Conservation (phyloP, 2,329 filamentous ascomycete genomes). For the Fusarium chaquense region DNA sequence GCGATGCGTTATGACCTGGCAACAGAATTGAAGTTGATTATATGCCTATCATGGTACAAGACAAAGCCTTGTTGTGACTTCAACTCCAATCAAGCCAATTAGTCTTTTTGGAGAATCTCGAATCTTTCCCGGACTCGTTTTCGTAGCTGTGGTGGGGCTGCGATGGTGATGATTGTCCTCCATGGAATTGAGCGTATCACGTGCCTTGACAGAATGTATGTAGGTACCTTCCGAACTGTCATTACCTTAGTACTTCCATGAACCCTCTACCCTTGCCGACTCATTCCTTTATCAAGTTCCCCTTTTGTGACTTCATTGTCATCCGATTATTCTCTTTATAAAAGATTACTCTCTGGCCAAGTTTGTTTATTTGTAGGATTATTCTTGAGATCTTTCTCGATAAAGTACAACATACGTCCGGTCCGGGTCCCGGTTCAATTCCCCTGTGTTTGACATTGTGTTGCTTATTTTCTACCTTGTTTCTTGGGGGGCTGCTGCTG, state of each 20-base stretch:
- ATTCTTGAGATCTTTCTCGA: background rate
- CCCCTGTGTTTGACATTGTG: background rate
- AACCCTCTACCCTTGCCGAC: background rate
- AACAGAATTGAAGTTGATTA: background rate
- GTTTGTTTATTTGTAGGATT: background rate
- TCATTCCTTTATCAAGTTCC: background rate
- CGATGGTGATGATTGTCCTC: background rate
- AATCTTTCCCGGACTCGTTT: conserved; percentile 7
- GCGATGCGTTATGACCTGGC: conserved; percentile 18
- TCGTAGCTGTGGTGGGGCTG: conserved; percentile 26
- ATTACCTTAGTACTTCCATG: too few relatives aligned
- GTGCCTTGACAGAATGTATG: background rate
- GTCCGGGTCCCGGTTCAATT: background rate
- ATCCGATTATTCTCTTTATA: background rate
- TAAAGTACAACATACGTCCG: background rate
- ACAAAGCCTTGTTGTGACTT: background rate
- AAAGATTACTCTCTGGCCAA: background rate
- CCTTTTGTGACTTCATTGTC: background rate
- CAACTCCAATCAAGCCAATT: background rate
- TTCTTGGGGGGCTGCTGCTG: background rate
- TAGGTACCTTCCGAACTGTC: background rate
- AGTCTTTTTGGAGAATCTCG: background rate
- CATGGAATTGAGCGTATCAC: conserved; percentile 5
- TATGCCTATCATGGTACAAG: background rate
- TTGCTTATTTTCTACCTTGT: conserved; percentile 5